These are phyloP conservation scores for Bocquillonia castaneifolia DNA, from an alignment of 441 rosid genomes.

Conservation along the genomic window DNA sequence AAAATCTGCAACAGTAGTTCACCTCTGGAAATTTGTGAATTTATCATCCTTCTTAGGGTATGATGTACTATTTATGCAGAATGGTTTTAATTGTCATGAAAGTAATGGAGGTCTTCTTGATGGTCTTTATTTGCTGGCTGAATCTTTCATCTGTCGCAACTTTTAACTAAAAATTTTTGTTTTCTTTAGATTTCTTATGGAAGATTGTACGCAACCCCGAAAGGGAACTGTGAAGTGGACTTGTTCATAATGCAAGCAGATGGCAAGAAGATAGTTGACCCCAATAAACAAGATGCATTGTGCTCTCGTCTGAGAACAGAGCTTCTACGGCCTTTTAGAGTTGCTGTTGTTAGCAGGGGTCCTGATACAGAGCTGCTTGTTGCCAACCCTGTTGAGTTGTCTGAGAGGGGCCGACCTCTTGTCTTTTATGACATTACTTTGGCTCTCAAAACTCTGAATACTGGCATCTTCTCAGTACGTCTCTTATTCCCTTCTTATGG, in stretches of 20 bases:
- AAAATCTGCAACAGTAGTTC: background rate
- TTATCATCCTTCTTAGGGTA: background rate
- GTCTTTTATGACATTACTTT: slow-evolving; percentile 61
- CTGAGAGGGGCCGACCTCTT: slow-evolving; percentile 67
- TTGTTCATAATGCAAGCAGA: slow-evolving; percentile 57
- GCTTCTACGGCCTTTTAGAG: slow-evolving; percentile 51
- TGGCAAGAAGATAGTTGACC: slow-evolving; percentile 58
- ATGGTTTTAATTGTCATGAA: background rate
- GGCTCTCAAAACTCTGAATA: slow-evolving; percentile 46
- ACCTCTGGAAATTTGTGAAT: background rate
- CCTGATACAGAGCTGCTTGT: slow-evolving; percentile 65
- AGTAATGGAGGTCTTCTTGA: background rate
- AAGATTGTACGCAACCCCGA: slow-evolving; percentile 39
- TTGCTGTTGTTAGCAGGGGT: slow-evolving; percentile 52
- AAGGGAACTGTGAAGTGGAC: slow-evolving; percentile 51
- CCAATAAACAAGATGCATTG: slow-evolving; percentile 43
- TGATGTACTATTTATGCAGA: background rate
- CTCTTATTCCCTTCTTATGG: background rate
- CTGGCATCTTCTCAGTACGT: slow-evolving; percentile 51
- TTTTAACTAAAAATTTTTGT: background rate
- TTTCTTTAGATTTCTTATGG: slow-evolving; percentile 50
- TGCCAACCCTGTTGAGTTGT: slow-evolving; percentile 62
- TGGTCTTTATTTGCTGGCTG: background rate
- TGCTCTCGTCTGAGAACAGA: slow-evolving; percentile 58
- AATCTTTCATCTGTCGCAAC: background rate